Evolutionary conservation across 208 protist genomes (phyloP).

Genomic region (Trypanosoma vivax): DNA sequence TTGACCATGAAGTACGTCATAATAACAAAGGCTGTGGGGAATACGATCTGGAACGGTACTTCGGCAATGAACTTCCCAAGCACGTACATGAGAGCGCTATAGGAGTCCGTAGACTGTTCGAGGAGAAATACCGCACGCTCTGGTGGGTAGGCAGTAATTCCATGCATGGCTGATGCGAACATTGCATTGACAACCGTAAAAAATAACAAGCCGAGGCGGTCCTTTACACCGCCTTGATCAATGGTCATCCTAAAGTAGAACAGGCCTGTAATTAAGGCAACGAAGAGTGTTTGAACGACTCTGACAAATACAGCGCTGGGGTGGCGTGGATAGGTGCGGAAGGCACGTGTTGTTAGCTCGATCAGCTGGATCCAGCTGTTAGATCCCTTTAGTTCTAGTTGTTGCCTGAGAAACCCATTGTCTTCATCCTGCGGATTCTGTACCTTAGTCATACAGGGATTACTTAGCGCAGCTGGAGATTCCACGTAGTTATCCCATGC

Average conservation of each 20-base stretch:
- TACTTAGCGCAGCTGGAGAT: slow-evolving; percentile 33
- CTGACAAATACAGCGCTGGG: slow-evolving; percentile 39
- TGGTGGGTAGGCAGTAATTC: slow-evolving; percentile 43
- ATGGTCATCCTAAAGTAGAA: slow-evolving; percentile 65
- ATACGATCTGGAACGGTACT: slow-evolving; percentile 38
- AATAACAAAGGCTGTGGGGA: slow-evolving; percentile 37
- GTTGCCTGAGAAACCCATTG: neutral
- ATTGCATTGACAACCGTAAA: slow-evolving; percentile 69
- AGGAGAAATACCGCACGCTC: slow-evolving; percentile 53
- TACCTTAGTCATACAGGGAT: slow-evolving; percentile 54
- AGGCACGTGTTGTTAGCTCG: slow-evolving; percentile 41
- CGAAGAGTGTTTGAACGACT: slow-evolving; percentile 42
- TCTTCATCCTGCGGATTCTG: slow-evolving; percentile 38
- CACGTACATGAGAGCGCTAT: slow-evolving; percentile 52
- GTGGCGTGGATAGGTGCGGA: slow-evolving; percentile 56
- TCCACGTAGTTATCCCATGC: slow-evolving; percentile 74
- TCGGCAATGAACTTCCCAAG: slow-evolving; percentile 62
- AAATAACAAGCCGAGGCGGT: slow-evolving; percentile 69
- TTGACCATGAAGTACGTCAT: slow-evolving; percentile 59
- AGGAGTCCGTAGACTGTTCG: slow-evolving; percentile 68
- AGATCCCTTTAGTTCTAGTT: slow-evolving; percentile 23
- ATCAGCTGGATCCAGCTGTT: slow-evolving; percentile 39
- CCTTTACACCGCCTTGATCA: slow-evolving; percentile 38
- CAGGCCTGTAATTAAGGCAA: slow-evolving; percentile 56
- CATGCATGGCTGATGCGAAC: slow-evolving; percentile 43